Evolutionary conservation across 2,329 filamentous ascomycete genomes (phyloP).

Genomic region (Didymella keratinophila): DNA sequence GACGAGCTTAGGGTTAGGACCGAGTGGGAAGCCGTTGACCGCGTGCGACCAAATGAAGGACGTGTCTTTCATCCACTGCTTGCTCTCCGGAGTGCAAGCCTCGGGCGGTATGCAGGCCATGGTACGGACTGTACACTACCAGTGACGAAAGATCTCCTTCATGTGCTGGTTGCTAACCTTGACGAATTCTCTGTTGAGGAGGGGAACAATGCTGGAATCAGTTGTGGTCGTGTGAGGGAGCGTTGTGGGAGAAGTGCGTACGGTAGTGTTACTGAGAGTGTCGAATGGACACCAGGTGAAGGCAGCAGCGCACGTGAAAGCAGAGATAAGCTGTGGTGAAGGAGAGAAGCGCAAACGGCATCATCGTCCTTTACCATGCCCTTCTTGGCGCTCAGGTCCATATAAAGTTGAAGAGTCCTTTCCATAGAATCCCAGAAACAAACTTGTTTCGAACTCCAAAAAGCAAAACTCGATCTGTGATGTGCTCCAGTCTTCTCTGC

Average conservation of each 20-base stretch:
- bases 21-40: neutral
- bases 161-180: neutral
- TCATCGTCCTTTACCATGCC: too few species aligned
- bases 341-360: too few species aligned
- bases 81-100: neutral
- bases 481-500: too few species aligned
- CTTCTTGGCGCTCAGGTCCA: too few species aligned
- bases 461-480: too few species aligned
- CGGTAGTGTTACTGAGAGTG: neutral
- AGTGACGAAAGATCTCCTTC: neutral
- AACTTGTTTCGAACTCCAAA: too few species aligned
- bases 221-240: neutral
- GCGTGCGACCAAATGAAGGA: neutral
- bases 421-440: too few species aligned
- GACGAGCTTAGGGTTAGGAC: neutral
- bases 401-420: too few species aligned
- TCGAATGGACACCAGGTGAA: neutral
- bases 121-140: neutral
- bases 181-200: neutral
- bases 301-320: neutral
- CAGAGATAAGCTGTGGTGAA: neutral
- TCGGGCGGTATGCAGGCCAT: neutral
- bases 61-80: neutral
- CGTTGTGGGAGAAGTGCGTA: neutral
- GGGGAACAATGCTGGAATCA: neutral